Base-by-base conservation (phyloP, 306 rosid genomes). In the Dalbergia cultrata region DNA sequence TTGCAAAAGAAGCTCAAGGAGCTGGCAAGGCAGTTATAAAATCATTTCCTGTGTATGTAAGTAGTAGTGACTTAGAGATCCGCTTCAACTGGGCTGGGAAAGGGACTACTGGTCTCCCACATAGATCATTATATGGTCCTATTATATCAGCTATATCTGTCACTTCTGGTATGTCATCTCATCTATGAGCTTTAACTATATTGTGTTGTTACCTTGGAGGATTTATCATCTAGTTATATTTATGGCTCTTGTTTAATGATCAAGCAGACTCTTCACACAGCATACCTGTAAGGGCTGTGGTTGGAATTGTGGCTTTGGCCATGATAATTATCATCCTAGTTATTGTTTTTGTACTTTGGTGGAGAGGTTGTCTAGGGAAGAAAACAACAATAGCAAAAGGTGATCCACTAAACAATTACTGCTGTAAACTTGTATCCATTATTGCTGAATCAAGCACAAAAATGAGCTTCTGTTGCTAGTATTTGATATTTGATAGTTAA, bases 31-130 rank as follows among this genome's bases (percentile, higher is more conserved):
- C 6, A 43, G 9, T 54, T 6, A 67, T 19, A 44, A 13, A 0
- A 41, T 3, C 0, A 0, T 81, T 47, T 45, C 4, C 47, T 71
- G 81, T 54, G 57, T 0, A 0, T 3, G 90, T 91, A 19, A 79
- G 44, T 54, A 34, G 7, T 44, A 47, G 19, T 26, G 57, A 88
- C 10, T 33, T 91, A 56, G 88, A 87, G 67, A 92, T 92, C 21
- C 88, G 84, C 6, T 67, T 92, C 7, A 62, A 72, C 49, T 92
- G 97, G 97, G 90, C 90, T 4, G 96, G 96, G 63, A 91, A 87
- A 75, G 96, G 96, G 57, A 88, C 97, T 22, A 85, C 80, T 39
- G 62, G 9, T 59, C 43, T 92, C 52, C 97, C 94, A 16, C 14
- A 3, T 3, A 72, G 8, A 76, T 87, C 91, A 58, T 80, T 81